Evolutionary conservation across 2,329 filamentous ascomycete species (phyloP).

Genomic region (Alternaria sp.): DNA sequence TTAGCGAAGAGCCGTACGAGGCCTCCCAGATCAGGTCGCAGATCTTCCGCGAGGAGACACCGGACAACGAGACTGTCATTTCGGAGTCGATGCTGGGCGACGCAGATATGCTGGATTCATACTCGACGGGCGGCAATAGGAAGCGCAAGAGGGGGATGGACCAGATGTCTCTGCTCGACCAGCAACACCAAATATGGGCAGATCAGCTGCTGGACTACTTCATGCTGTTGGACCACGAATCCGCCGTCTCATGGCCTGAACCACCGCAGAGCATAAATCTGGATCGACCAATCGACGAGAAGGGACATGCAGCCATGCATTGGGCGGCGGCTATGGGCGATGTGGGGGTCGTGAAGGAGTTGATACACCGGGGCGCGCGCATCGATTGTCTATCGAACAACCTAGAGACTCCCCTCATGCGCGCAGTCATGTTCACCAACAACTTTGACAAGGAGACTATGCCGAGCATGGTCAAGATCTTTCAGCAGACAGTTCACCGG

Average conservation of each 20-base stretch:
- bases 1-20: constrained; percentile 68
- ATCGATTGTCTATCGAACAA: constrained; percentile 69
- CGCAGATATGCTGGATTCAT: constrained; percentile 75
- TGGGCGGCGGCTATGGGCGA: constrained; percentile 99
- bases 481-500: constrained; percentile 80
- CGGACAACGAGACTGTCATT: constrained; percentile 81
- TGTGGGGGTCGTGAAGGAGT: constrained; percentile 84
- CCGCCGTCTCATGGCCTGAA: constrained; percentile 71
- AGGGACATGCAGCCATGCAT: constrained; percentile 90
- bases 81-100: constrained; percentile 87
- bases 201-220: constrained; percentile 97
- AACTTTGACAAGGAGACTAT: constrained; percentile 95
- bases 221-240: constrained; percentile 81
- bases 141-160: constrained; percentile 81
- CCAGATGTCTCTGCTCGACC: constrained; percentile 71
- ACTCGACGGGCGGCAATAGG: constrained; percentile 55
- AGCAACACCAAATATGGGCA: constrained; percentile 88
- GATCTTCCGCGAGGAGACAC: constrained; percentile 75
- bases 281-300: constrained; percentile 90
- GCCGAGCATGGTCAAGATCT: constrained; percentile 79
- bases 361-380: constrained; percentile 80
- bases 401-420: constrained; percentile 88
- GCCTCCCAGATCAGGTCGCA: constrained; percentile 65
- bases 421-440: constrained; percentile 94
- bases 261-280: constrained; percentile 87